Evolutionary conservation across 164 flowering plant genomes (phyloP).

Genomic region (Echeveria elegans): DNA sequence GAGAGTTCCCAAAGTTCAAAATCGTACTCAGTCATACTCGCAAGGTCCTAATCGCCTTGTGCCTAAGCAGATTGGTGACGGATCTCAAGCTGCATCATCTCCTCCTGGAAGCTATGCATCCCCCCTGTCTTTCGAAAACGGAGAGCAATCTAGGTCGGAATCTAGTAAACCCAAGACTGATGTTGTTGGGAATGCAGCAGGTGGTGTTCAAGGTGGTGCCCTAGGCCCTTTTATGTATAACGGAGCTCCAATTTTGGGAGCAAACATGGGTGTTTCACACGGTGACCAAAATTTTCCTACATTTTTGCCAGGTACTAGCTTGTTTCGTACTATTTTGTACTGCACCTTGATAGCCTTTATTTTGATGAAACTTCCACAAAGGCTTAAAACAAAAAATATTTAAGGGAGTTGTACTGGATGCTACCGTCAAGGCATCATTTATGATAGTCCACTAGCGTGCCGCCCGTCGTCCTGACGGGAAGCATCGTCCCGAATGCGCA

Average conservation of each 20-base stretch:
- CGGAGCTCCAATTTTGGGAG: slow-evolving; percentile 60
- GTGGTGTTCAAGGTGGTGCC: slow-evolving; percentile 48
- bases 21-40: slow-evolving; percentile 28
- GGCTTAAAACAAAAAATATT: neutral
- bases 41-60: slow-evolving; percentile 38
- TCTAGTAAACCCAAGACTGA: slow-evolving; percentile 48
- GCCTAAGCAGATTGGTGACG: slow-evolving; percentile 37
- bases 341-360: neutral
- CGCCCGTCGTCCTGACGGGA: too few species aligned
- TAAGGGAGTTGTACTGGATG: neutral
- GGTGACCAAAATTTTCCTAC: slow-evolving; percentile 82
- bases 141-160: slow-evolving; percentile 47
- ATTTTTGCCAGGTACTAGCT: slow-evolving; percentile 64
- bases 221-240: slow-evolving; percentile 61
- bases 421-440: neutral
- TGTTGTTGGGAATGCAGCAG: slow-evolving; percentile 54
- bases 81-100: slow-evolving; percentile 46
- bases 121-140: slow-evolving; percentile 36
- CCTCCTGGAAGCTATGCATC: slow-evolving; percentile 44
- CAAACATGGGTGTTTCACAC: slow-evolving; percentile 42
- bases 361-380: neutral
- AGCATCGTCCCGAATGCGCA: too few species aligned
- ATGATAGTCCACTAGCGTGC: too few species aligned
- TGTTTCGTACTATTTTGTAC: neutral
- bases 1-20: slow-evolving; percentile 36